Evolutionary conservation across 176 grass and related monocot species (phyloP).

Genomic region (Carex littledalei): DNA sequence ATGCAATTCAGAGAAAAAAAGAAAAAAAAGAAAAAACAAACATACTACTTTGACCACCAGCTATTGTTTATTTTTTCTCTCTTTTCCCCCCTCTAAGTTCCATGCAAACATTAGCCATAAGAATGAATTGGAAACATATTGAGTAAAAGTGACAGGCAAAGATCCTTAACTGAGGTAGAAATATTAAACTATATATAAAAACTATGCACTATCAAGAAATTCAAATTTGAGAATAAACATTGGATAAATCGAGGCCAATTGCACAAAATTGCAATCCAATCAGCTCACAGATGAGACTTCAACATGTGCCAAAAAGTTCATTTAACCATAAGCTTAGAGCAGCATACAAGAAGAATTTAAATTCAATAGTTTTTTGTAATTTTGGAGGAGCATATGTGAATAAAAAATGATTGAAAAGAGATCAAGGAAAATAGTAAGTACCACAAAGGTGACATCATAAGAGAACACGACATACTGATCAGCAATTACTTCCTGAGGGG

Average conservation of each 20-base stretch:
- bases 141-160: neutral
- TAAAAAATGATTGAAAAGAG: neutral
- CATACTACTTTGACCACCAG: neutral
- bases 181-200: neutral
- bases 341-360: neutral
- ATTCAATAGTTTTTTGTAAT: neutral
- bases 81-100: neutral
- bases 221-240: neutral
- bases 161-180: neutral
- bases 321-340: neutral
- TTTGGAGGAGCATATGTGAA: neutral
- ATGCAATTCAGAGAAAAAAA: neutral
- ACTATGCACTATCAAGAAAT: neutral
- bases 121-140: neutral
- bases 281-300: neutral
- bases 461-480: constrained; percentile 33
- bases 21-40: neutral
- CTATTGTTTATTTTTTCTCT: neutral
- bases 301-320: neutral
- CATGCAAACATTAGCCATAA: neutral
- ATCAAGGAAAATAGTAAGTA: constrained; percentile 11
- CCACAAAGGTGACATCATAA: constrained; percentile 41
- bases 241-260: neutral
- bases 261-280: neutral
- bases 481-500: constrained; percentile 31